Evolutionary conservation across 1,284 basidiomycete genomes (phyloP).

Genomic region (Trichosporon ovoides): DNA sequence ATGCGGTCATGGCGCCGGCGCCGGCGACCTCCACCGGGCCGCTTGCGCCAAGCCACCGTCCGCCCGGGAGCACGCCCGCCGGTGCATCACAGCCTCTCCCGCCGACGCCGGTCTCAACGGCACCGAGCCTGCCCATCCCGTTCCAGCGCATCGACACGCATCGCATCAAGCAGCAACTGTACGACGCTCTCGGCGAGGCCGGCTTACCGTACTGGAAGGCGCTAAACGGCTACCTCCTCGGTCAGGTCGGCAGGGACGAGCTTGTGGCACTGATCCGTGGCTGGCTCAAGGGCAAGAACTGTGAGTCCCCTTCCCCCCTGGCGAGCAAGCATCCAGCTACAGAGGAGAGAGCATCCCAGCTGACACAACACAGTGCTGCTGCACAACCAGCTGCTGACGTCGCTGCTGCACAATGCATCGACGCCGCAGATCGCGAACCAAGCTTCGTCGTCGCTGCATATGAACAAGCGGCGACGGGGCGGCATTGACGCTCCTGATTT

Average conservation of each 20-base stretch:
- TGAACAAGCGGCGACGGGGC: slow-evolving; percentile 33
- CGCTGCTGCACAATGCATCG: slow-evolving; percentile 44
- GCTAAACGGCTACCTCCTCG: slow-evolving; percentile 45
- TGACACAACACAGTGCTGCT: slow-evolving; percentile 32
- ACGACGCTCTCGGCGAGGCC: slow-evolving; percentile 67
- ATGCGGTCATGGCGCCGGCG: slow-evolving; percentile 55
- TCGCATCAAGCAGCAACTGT: slow-evolving; percentile 67
- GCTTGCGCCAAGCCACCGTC: slow-evolving; percentile 8
- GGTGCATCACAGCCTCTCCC: slow-evolving; percentile 47
- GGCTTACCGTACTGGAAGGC: slow-evolving; percentile 54
- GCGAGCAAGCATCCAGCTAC: not conserved
- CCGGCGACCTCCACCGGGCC: slow-evolving; percentile 50
- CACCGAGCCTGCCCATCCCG: slow-evolving; percentile 39
- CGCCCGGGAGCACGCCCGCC: not conserved
- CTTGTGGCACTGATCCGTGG: slow-evolving; percentile 37
- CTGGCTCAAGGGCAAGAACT: slow-evolving; percentile 38
- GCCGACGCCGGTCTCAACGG: slow-evolving; percentile 41
- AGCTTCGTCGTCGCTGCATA: slow-evolving; percentile 18
- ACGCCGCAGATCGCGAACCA: slow-evolving; percentile 27
- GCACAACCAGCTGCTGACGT: slow-evolving; percentile 44
- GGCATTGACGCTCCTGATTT: slow-evolving; percentile 32
- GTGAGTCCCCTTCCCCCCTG: slow-evolving; percentile 26
- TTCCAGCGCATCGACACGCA: slow-evolving; percentile 36
- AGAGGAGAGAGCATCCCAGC: not conserved
- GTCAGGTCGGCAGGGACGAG: slow-evolving; percentile 41